These are phyloP conservation scores for Raphanus hybrid DNA, from an alignment of 441 rosid genomes.

Conservation along the genomic window DNA sequence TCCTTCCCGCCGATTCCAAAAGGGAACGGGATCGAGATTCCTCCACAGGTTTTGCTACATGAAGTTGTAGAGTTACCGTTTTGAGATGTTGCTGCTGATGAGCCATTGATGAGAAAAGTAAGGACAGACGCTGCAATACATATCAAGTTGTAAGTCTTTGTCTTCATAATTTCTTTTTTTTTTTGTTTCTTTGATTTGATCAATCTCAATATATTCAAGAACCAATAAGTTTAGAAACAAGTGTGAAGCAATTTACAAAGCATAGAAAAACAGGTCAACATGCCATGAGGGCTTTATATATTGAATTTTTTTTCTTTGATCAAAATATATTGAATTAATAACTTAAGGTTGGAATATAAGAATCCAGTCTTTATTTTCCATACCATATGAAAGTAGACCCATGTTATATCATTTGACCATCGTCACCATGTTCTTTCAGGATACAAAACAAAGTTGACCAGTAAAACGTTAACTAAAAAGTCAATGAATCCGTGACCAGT, in stretches of 20 bases:
- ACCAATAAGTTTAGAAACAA: not conserved
- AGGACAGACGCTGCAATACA: not conserved
- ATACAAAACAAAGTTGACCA: slow-evolving; percentile 6
- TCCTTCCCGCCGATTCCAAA: slow-evolving; percentile 39
- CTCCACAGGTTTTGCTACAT: slow-evolving; percentile 42
- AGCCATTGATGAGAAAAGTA: slow-evolving; percentile 23
- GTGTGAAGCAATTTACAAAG: not conserved
- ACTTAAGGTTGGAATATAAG: not conserved
- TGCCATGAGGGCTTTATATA: slow-evolving; percentile 13
- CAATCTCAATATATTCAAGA: not conserved
- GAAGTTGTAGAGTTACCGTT: not conserved
- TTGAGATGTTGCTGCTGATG: slow-evolving; percentile 8
- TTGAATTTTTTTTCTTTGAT: too few relatives aligned
- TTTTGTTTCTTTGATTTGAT: slow-evolving; percentile 4
- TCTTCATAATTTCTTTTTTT: slow-evolving; percentile 11
- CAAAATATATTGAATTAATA: not conserved
- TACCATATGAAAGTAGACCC: slow-evolving; percentile 4
- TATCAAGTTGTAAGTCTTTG: not conserved
- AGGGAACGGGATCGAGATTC: slow-evolving; percentile 41
- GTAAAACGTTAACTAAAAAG: not conserved
- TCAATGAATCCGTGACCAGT: not conserved
- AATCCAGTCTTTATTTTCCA: not conserved
- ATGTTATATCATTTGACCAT: not conserved
- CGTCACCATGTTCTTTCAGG: not conserved
- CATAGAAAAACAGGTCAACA: not conserved